A percentile compares a stretch with the other conserved stretches of the same genome.
These are phyloP conservation scores for Penicillium sclerotiorum DNA, from an alignment of 2,329 filamentous ascomycete genomes.

Conservation along the genomic window DNA sequence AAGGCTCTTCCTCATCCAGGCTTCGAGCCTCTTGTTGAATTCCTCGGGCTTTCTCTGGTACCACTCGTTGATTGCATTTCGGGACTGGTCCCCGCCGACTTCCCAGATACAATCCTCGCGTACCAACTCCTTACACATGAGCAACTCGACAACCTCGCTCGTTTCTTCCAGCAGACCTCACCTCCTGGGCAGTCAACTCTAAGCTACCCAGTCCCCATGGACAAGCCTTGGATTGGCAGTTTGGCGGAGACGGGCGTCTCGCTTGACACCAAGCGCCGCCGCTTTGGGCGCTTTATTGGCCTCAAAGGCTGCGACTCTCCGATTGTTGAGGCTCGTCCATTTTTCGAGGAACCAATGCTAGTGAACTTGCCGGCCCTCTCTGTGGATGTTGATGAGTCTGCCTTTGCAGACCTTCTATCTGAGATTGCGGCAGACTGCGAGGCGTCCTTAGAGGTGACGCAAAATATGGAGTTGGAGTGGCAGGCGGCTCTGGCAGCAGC, in stretches of 20 bases:
- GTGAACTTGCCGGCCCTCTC: neutral
- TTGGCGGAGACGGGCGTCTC: constrained; percentile 23
- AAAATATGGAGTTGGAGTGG: constrained; percentile 34
- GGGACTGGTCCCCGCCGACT: constrained; percentile 40
- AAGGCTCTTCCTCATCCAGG: neutral
- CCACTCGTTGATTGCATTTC: constrained; percentile 43
- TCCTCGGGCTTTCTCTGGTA: constrained; percentile 34
- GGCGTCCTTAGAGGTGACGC: constrained; percentile 20
- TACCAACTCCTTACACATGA: constrained; percentile 45
- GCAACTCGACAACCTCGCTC: constrained; percentile 46
- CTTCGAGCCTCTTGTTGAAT: constrained; percentile 23
- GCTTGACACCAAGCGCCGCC: constrained; percentile 41
- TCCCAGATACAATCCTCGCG: constrained; percentile 41
- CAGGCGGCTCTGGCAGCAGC: constrained; percentile 29
- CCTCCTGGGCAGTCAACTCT: constrained; percentile 36
- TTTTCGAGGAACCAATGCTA: neutral
- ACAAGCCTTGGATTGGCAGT: constrained; percentile 33
- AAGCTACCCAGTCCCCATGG: constrained; percentile 37
- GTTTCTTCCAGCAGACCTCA: constrained; percentile 46
- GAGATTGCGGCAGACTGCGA: constrained; percentile 3
- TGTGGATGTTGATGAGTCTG: neutral
- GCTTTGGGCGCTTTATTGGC: constrained; percentile 50
- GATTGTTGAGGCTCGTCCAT: neutral
- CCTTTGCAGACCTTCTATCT: neutral
- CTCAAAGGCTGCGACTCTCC: constrained; percentile 27